These are phyloP conservation scores for Thamnidium elegans DNA, from an alignment of 192 early-diverging fungal species.

Conservation along the genomic window DNA sequence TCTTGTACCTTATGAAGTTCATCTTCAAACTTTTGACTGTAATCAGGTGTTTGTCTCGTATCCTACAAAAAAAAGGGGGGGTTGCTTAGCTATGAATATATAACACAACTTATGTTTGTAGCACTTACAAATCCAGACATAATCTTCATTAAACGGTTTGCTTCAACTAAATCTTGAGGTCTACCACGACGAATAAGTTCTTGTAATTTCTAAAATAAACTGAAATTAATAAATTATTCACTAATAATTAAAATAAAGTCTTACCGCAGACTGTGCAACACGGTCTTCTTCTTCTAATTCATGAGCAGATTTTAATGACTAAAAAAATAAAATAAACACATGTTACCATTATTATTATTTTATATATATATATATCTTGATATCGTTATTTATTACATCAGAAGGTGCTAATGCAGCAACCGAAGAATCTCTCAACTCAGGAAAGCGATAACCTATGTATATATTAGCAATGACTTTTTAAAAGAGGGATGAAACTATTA, in stretches of 20 bases:
- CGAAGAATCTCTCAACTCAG: slow-evolving; percentile 56
- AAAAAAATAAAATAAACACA: slow-evolving; percentile 6
- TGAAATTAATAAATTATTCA: neutral
- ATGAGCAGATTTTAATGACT: slow-evolving; percentile 85
- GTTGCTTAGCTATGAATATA: slow-evolving; percentile 35
- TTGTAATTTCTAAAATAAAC: slow-evolving; percentile 76
- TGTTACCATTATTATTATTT: too few relatives aligned
- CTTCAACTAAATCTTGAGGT: slow-evolving; percentile 90
- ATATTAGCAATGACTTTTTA: neutral
- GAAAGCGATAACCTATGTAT: slow-evolving; percentile 70
- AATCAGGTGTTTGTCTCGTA: slow-evolving; percentile 70
- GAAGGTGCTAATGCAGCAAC: slow-evolving; percentile 62
- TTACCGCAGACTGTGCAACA: slow-evolving; percentile 76
- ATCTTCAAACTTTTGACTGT: slow-evolving; percentile 78
- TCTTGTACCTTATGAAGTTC: slow-evolving; percentile 82
- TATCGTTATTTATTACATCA: slow-evolving; percentile 29
- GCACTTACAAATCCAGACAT: slow-evolving; percentile 90
- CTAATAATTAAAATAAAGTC: neutral
- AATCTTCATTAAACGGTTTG: slow-evolving; percentile 96
- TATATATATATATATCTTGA: neutral
- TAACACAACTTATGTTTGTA: neutral
- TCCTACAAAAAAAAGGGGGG: slow-evolving; percentile 38
- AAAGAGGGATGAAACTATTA: slow-evolving; percentile 18
- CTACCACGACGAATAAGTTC: slow-evolving; percentile 93
- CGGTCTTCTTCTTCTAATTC: slow-evolving; percentile 96